Evolutionary conservation across 768 basidiomycete genomes (phyloP), one percentile per base, ranked within the genome.

Genomic region (Mycena indigotica): DNA sequence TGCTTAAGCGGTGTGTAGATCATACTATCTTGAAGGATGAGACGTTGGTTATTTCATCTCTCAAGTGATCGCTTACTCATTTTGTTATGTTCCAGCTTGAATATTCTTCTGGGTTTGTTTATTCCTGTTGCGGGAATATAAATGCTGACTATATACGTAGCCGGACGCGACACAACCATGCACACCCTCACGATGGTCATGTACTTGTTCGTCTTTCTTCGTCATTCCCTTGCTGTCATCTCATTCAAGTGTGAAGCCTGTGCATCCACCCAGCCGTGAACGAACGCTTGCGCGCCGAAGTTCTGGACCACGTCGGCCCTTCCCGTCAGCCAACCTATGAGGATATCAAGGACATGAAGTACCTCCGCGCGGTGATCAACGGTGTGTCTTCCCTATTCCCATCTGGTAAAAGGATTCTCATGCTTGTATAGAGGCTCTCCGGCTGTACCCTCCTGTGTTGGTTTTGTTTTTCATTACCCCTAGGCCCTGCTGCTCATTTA

Each of bases 321-420:
- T 67, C 66, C 1, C 67, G 75, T 13, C 53, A 74, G 3, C 85
- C 85, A 0, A 80, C 81, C 0, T 82, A 81, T 58, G 84, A 84
- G 32, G 79, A 83, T 45, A 75, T 86, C 60, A 74, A 79, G 35
- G 75, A 78, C n/a, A 82, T 86, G 84, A 84, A 82, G 57, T 87
- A 81, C 61, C 69, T 86, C 51, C 70, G 83, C 19, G 84, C 84
- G 1, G 80, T 85, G 32, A 76, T 85, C 51, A 85, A 86, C 63
- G 83, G 81, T 82, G 25, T 13, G 75, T 35, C 17, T 53, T 13
- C 25, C 29, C 48, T 56, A 29, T n/a, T n/a, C n/a, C n/a, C n/a
- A n/a, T n/a, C n/a, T n/a, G n/a, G n/a, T n/a, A n/a, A n/a, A n/a
- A n/a, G n/a, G n/a, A n/a, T n/a, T n/a, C n/a, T n/a, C n/a, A n/a